Percentiles rank a stretch among this genome's conserved stretches.
phyloP scores from a whole-genome alignment of 1,284 basidiomycete species.

The Tylopilus orsonianus region DNA sequence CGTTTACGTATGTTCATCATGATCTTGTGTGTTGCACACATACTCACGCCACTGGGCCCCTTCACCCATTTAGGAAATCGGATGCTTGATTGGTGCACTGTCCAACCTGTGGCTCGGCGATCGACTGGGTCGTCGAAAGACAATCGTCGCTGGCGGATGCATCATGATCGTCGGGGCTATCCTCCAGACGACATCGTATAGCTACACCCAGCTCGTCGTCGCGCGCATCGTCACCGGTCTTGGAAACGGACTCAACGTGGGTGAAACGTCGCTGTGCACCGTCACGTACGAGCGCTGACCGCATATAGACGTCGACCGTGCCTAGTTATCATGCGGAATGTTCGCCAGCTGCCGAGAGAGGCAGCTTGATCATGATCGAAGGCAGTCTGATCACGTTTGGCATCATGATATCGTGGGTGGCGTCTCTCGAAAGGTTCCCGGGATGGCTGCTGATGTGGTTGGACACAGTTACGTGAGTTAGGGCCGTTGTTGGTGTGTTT shows the following conservation, averaged over 20 bases:
- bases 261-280: conserved; percentile 13
- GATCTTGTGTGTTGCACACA: neutral
- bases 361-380: conserved; percentile 68
- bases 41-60: neutral
- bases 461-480: conserved; percentile 30
- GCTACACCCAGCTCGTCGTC: conserved; percentile 50
- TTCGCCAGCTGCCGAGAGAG: conserved; percentile 58
- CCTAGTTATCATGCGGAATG: conserved; percentile 68
- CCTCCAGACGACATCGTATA: conserved; percentile 47
- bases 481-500: neutral
- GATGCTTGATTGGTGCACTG: conserved; percentile 46
- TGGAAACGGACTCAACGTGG: conserved; percentile 67
- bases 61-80: conserved; percentile 28
- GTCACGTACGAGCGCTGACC: neutral
- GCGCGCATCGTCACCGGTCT: conserved; percentile 52
- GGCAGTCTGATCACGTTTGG: conserved; percentile 70
- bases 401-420: conserved; percentile 64
- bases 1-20: conserved; percentile 23
- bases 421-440: neutral
- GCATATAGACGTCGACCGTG: conserved; percentile 56
- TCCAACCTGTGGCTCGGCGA: conserved; percentile 50
- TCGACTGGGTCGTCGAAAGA: conserved; percentile 47
- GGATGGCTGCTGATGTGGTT: conserved; percentile 10
- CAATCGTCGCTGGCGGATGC: conserved; percentile 46
- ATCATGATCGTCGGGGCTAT: conserved; percentile 56